A percentile compares a stretch with the other conserved stretches of the same genome.
These are phyloP conservation scores for Fraxinus xanthoxyloides DNA, from an alignment of 305 asterid species.

Conservation along the genomic window DNA sequence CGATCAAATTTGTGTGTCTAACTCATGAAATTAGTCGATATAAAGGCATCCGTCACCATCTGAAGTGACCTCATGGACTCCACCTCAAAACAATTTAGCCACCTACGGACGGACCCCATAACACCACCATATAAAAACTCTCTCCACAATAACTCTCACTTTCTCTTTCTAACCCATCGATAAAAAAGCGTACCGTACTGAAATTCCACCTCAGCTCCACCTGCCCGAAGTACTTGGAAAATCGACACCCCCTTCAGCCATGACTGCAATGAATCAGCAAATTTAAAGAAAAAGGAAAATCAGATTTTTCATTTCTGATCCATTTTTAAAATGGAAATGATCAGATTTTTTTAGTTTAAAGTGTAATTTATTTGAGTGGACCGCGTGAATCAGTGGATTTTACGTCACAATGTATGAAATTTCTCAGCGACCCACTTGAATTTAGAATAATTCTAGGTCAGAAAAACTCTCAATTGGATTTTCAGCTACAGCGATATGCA, in stretches of 20 bases:
- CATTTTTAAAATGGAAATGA: constrained; percentile 14
- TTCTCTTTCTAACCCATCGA: constrained; percentile 3
- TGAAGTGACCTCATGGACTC: neutral
- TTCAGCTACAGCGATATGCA: constrained; percentile 31
- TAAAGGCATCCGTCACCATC: constrained; percentile 25
- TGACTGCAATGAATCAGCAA: constrained; percentile 12
- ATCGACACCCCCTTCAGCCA: constrained; percentile 23
- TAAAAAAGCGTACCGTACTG: constrained; percentile 30
- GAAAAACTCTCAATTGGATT: constrained; percentile 8
- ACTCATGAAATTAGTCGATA: neutral
- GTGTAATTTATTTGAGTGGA: constrained; percentile 3
- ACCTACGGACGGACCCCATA: neutral
- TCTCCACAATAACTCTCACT: neutral
- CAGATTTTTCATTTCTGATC: constrained; percentile 17
- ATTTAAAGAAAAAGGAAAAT: neutral
- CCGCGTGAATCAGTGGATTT: constrained; percentile 20
- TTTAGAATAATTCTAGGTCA: constrained; percentile 23
- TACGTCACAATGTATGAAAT: constrained; percentile 25
- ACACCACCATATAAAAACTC: neutral
- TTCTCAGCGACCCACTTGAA: constrained; percentile 12
- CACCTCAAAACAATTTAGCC: neutral
- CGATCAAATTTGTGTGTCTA: no score
- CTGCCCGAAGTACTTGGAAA: constrained; percentile 23
- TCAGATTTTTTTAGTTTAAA: constrained; percentile 16
- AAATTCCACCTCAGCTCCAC: constrained; percentile 38